Evolutionary conservation across 768 basidiomycete genomes (phyloP), one percentile per base, ranked within the genome.

Genomic region (Hebeloma cylindrosporum): DNA sequence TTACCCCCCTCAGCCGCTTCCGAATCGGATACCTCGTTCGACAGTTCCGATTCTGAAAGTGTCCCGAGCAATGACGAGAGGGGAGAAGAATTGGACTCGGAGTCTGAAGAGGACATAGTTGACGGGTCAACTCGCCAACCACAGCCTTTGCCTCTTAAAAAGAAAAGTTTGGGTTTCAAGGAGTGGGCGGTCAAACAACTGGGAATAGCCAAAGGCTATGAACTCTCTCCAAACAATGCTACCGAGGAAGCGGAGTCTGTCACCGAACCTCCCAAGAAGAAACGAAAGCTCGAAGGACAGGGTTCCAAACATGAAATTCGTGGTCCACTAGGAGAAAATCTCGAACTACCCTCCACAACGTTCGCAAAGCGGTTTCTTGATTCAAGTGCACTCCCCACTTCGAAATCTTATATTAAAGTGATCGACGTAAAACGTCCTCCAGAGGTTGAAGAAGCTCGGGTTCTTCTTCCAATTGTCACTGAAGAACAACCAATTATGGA

Each of bases 401-500:
- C 55, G 10, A 45, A 42, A 21, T 28, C 54, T 31, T 70, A 57
- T 39, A 41, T 60, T 20, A 82, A 82, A 53, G 64, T 65, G 21
- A 65, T 86, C 30, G 56, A 70, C 5, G 74, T 96, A 27, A 71
- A 62, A 14, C 81, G 94, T 10, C 79, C 83, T 3, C 56, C 71
- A 10, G 86, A 85, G 14, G 81, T 95, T 4, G 78, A 88, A 50
- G 88, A 88, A 50, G 73, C 83, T 2, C 74, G 96, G 31, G 65
- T 93, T 40, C 70, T 86, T 46, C 68, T 99, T 2, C 96, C 96
- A 3, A 92, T 98, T 50, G 78, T 91, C 14, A 81, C 88, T 5
- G 94, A 98, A 62, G 96, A 99, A 58, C 93, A 98, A 58, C 75
- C 81, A 2, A 92, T 99, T 43, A 87, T 98, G 83, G 93, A 95